Evolutionary conservation across 805 yeast genomes (phyloP), one percentile per base, ranked within the genome.

Genomic region (Candida glaebosa): DNA sequence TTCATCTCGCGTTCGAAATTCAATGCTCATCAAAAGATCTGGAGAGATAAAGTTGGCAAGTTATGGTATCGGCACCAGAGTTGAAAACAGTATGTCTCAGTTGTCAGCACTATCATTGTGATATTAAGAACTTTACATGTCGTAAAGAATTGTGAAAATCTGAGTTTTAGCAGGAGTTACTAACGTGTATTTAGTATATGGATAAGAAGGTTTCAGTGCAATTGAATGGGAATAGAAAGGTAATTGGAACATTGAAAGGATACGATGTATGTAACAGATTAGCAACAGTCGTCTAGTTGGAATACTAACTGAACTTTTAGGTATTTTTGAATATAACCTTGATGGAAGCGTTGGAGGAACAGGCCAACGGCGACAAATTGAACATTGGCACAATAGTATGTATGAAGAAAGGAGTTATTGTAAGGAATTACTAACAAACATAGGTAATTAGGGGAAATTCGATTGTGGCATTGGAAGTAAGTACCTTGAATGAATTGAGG

Each of bases 241-340:
- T 91, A 1, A 76, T 78, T n/a, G 98, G 98, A 2, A 76, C 78
- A 9, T 72, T 91, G 41, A 71, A 87, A 52, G 98, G 98, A 2
- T 91, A 81, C 59, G 98, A 91, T 57, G 77, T 80, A 57, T 37
- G 67, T 61, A 55, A 9, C 28, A 25, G 28, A 12, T 9, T 25
- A 9, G 12, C 9, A 25, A 9, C 28, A 9, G 28, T 12, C 28
- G 12, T 9, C 28, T 25, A 25, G 28, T 9, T 12, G 18, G 25
- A 15, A 43, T 52, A 58, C 60, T 50, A 45, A 53, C 57, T 40
- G 4, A n/a, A n/a, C 26, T 10, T 22, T 22, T 39, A 71, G 77
- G 64, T 77, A n/a, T 85, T 84, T 55, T 58, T 86, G 52, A 86
- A 86, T 53, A 63, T 85, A 18, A 87, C 86, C 0, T 58, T 86